Conservation (phyloP, 257 asterid species). For the Osmanthus fragrans region DNA sequence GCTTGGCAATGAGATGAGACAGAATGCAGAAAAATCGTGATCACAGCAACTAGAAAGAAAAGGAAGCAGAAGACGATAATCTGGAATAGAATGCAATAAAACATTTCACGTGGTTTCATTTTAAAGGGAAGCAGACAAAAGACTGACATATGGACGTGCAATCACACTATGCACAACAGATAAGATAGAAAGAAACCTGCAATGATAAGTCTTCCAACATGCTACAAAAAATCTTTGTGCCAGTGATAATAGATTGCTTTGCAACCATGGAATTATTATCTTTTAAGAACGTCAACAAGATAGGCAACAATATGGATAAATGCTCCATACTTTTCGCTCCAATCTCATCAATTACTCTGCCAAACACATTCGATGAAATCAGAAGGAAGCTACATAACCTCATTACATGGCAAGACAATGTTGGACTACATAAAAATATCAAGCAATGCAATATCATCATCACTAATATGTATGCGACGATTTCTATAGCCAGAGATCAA, state of each 20-base stretch:
- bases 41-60: conserved; percentile 19
- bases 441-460: conserved; percentile 11
- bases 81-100: conserved; percentile 2
- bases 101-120: neutral
- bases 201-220: conserved; percentile 76
- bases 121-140: conserved; percentile 14
- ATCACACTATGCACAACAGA: neutral
- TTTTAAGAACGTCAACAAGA: conserved; percentile 58
- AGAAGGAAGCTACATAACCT: conserved; percentile 6
- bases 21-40: neutral
- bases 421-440: neutral
- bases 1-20: neutral
- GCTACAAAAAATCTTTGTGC: conserved; percentile 60
- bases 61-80: neutral
- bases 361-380: conserved; percentile 31
- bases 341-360: conserved; percentile 81
- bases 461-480: neutral
- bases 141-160: neutral
- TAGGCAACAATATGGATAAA: conserved; percentile 60
- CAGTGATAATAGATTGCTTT: conserved; percentile 71
- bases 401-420: neutral
- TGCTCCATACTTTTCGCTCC: conserved; percentile 67
- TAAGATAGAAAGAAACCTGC: conserved; percentile 60
- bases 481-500: conserved; percentile 14
- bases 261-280: conserved; percentile 62